These are phyloP conservation scores for Erigeron canadensis DNA, from an alignment of 129 eudicot species.

Conservation along the genomic window DNA sequence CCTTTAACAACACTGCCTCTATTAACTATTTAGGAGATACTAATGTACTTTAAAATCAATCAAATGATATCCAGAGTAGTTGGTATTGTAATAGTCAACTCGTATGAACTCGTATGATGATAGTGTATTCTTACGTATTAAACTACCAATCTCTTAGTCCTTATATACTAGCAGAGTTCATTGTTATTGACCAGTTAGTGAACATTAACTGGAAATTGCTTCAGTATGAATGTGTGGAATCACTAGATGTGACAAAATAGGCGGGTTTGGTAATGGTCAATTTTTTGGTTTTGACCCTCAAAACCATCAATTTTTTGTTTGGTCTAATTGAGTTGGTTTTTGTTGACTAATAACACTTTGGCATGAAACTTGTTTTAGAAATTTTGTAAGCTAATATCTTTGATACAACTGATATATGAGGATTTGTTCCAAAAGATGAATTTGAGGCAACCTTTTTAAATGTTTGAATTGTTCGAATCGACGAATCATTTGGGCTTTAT, in stretches of 20 bases:
- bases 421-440: not conserved
- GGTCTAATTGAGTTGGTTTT: not conserved
- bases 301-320: not conserved
- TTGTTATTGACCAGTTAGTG: too few relatives aligned
- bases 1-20: too few relatives aligned
- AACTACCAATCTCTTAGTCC: too few relatives aligned
- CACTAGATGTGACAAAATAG: not conserved
- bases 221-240: not conserved
- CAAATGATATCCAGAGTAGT: not conserved
- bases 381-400: not conserved
- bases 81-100: not conserved
- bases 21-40: not conserved
- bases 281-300: too few relatives aligned
- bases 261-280: not conserved
- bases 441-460: not conserved
- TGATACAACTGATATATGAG: not conserved
- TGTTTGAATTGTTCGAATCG: not conserved
- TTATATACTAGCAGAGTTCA: too few relatives aligned
- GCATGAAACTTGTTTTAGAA: not conserved
- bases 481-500: too few relatives aligned
- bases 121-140: too few relatives aligned
- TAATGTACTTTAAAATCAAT: not conserved
- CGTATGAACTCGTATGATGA: too few relatives aligned
- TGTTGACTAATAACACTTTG: not conserved
- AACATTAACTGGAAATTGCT: not conserved